Evolutionary conservation across 495 filamentous ascomycete species (phyloP).

Genomic region (Opeltia flavorubescens): DNA sequence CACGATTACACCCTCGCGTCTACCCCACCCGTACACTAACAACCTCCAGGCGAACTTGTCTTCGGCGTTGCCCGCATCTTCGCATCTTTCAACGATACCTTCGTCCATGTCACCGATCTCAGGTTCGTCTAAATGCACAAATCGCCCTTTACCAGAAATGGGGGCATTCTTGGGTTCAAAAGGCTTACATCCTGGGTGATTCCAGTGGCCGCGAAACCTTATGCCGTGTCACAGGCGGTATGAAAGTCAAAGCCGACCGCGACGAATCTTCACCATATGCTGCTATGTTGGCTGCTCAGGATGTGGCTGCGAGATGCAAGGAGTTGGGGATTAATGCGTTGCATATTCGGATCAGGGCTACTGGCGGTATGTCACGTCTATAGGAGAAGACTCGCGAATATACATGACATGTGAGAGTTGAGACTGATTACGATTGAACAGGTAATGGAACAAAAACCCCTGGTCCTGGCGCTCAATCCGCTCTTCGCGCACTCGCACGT

Average conservation of each 20-base stretch:
- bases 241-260: constrained; percentile 99
- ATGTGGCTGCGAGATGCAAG: constrained; percentile 92
- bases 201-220: constrained; percentile 98
- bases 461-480: constrained; percentile 94
- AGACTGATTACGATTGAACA: constrained; percentile 14
- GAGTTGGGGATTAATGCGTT: constrained; percentile 97
- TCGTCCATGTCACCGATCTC: constrained; percentile 99
- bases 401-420: not conserved
- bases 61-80: constrained; percentile 99
- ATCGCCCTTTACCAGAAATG: not conserved
- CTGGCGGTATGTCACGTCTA: constrained; percentile 53
- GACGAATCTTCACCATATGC: constrained; percentile 99
- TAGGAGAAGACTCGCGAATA: not conserved
- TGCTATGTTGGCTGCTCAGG: constrained; percentile 97
- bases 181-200: constrained; percentile 54
- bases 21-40: not conserved
- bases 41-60: constrained; percentile 69
- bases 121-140: constrained; percentile 45
- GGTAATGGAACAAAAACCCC: constrained; percentile 99
- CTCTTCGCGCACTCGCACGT: constrained; percentile 95
- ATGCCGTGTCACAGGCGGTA: constrained; percentile 95
- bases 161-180: constrained; percentile 9
- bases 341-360: constrained; percentile 99
- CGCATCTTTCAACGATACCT: constrained; percentile 96
- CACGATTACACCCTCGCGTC: not conserved